Evolutionary conservation across 805 yeast species (phyloP).

Genomic region (Ogataea philodendri): DNA sequence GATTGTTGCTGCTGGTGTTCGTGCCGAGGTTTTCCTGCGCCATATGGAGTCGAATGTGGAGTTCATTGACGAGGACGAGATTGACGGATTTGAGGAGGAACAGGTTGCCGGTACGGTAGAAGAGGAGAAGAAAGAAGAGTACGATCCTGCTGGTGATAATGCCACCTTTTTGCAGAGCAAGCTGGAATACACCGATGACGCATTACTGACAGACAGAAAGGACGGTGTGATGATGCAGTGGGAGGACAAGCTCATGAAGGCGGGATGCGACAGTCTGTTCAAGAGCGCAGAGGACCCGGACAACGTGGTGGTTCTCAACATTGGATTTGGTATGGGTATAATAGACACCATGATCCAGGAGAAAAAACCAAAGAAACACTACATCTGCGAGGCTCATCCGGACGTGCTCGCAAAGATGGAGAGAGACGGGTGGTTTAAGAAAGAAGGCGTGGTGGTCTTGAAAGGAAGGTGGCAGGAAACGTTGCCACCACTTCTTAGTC

Average conservation of each 20-base stretch:
- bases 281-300: constrained; percentile 38
- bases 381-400: constrained; percentile 93
- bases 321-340: constrained; percentile 97
- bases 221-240: constrained; percentile 99
- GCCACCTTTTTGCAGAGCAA: constrained; percentile 61
- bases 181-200: constrained; percentile 63
- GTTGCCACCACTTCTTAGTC: constrained; percentile 58
- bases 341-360: constrained; percentile 76
- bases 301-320: constrained; percentile 61
- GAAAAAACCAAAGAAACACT: constrained; percentile 62
- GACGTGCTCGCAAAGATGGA: constrained; percentile 72
- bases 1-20: constrained; percentile 81
- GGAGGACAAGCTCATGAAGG: constrained; percentile 80
- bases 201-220: constrained; percentile 67
- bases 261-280: constrained; percentile 76
- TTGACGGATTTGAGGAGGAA: constrained; percentile 1
- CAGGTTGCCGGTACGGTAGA: constrained; percentile 15
- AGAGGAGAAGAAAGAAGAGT: constrained; percentile 18
- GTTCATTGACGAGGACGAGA: constrained; percentile 46
- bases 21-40: constrained; percentile 80
- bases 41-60: constrained; percentile 67
- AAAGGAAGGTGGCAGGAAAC: constrained; percentile 95
- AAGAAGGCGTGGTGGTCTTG: constrained; percentile 65
- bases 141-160: constrained; percentile 65
- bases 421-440: constrained; percentile 80